phyloP scores from a whole-genome alignment of 768 basidiomycete genomes.

The Tricholoma hemisulphureum region DNA sequence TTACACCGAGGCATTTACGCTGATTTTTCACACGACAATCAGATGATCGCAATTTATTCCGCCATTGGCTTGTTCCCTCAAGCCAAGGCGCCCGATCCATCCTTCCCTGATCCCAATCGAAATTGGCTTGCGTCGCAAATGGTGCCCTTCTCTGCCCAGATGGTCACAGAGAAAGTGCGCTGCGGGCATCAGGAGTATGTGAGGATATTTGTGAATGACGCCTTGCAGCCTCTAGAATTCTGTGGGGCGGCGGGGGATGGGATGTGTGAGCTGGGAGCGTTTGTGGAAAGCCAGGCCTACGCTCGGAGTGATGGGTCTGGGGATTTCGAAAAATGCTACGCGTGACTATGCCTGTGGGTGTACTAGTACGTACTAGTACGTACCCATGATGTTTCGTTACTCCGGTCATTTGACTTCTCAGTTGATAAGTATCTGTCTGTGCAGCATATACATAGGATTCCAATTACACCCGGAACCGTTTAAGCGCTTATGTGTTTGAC shows the following conservation, averaged over 20 bases:
- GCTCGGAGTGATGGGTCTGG: constrained; percentile 66
- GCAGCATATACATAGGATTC: no score
- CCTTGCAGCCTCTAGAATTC: constrained; percentile 59
- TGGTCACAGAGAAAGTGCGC: constrained; percentile 69
- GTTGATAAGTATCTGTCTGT: no score
- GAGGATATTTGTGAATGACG: constrained; percentile 78
- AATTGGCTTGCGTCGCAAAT: constrained; percentile 58
- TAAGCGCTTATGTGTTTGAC: no score
- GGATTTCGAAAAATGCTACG: constrained; percentile 66
- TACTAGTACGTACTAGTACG: no score
- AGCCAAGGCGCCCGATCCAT: constrained; percentile 31
- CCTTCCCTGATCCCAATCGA: constrained; percentile 29
- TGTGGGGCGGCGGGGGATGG: constrained; percentile 54
- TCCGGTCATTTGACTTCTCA: no score
- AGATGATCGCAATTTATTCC: constrained; percentile 76
- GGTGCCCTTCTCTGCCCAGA: constrained; percentile 72
- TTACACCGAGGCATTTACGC: constrained; percentile 62
- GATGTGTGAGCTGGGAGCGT: constrained; percentile 61
- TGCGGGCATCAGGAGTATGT: constrained; percentile 56
- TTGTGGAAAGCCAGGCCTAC: constrained; percentile 71
- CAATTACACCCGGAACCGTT: no score
- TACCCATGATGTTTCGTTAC: no score
- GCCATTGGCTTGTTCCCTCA: constrained; percentile 56
- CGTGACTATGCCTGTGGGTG: constrained; percentile 16
- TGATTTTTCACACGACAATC: constrained; percentile 86